Evolutionary conservation across 768 basidiomycete species (phyloP), one percentile per base, ranked within the genome.

Genomic region (Cytidiella melzeri): DNA sequence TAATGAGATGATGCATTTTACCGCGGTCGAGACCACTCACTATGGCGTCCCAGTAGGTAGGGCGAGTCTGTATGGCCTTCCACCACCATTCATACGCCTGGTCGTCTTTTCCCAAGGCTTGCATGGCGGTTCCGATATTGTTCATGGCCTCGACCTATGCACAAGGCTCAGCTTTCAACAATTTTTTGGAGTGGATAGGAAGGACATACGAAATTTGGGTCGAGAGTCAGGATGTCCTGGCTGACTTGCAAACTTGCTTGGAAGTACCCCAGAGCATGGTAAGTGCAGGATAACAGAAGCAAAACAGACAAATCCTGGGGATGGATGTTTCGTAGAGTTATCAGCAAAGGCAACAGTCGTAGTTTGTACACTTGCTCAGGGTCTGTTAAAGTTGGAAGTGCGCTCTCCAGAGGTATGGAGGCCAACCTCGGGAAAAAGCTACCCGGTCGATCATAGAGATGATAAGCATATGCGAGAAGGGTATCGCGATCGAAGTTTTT

Each of bases 41-140:
- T 43, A 63, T 46, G 4, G 65, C 66, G 43, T 67, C 68, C 66
- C 67, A 68, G 39, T 65, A 68, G 1, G 55, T 56, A 2, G 67
- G 68, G 3, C 56, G 57, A 0, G 56, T 34, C 30, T 57, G 58
- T 43, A 73, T 66, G 20, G 71, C 70, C 48, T 67, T 67, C 64
- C 67, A 64, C 70, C 70, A 73, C 65, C 66, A 70, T 18, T 55
- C 55, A 48, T 66, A 67, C 1, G 71, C 71, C 27, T 69, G 61
- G 4, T 59, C 54, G 43, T 54, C 51, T 10, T 53, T 56, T 23
- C 67, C 67, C 55, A 68, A 57, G 6, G 65, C 65, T 19, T 62
- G 59, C 47, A 67, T 51, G 11, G 67, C 64, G 23, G 66, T 67
- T 6, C 70, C 71, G 26, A 72, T 66, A 50, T 73, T 73, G 39